Base-by-base conservation (phyloP, 2,329 filamentous ascomycete genomes). In the Escovopsis weberi region DNA sequence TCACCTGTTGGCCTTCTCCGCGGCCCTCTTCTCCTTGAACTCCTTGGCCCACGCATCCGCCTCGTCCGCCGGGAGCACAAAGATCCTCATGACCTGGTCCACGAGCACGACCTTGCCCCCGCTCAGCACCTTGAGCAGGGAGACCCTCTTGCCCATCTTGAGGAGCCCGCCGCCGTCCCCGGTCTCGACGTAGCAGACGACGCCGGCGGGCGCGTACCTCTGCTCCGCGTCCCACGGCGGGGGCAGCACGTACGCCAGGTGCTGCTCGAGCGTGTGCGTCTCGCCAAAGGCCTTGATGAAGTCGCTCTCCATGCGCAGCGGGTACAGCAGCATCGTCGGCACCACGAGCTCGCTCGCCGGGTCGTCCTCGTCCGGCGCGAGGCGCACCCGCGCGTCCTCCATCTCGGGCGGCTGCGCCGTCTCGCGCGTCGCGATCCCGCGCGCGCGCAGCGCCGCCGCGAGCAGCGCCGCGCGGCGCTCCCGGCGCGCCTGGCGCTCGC, bases 141-240 rank as follows among this genome's bases (percentile, higher is more conserved):
- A 68, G 49, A 91, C 71, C 57, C 89, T 91, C 72, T 85, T 88
- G 39, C 91, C 89, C 19, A 88, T 80, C 66, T 94, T 95, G 54
- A 94, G 76, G 53, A 98, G 60, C 0, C 88, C 87, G 0, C 88
- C 87, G 0, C 87, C 87, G 0, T 69, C 67, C 4, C 64, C 63
- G 0, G 87, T 96, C 67, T 95, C 87, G 68, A 94, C 82, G 60
- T 85, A 96, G 55, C 85, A 91, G 51, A 94, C 87, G 4, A 94
- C 85, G 1, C 63, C 67, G 0, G 68, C 67, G 1, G 70, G 52
- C 1, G 66, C 73, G 60, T 94, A 95, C 53, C 78, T 78, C 2
- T 70, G 62, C 46, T 71, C 65, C 12, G 60, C 55, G 53, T 96
- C 91, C 91, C 91, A 98, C 11, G 87, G 86, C 53, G 87, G 62